phyloP scores from a whole-genome alignment of 306 rosid genomes.

The Prunus fruticosa region DNA sequence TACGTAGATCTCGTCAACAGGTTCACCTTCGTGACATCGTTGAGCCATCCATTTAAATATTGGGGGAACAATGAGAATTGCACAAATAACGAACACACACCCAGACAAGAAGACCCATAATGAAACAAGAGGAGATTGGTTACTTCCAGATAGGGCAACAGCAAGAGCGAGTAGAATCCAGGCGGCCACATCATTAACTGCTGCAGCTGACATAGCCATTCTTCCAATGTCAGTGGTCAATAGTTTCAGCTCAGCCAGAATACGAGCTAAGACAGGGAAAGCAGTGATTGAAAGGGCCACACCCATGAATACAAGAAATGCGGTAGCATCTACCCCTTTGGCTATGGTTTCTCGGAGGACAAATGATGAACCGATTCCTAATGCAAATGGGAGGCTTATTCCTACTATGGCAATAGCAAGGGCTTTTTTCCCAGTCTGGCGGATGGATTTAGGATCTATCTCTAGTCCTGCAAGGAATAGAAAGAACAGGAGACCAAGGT shows the following conservation, averaged over 20 bases:
- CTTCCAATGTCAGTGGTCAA: slow-evolving; percentile 75
- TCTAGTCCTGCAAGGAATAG: slow-evolving; percentile 77
- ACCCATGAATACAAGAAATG: slow-evolving; percentile 86
- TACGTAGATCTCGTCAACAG: slow-evolving; percentile 60
- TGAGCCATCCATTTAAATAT: slow-evolving; percentile 60
- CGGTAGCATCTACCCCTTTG: slow-evolving; percentile 45
- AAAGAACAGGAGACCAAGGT: slow-evolving; percentile 80
- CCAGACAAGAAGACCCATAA: slow-evolving; percentile 80
- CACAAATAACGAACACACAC: slow-evolving; percentile 46
- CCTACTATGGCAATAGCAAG: slow-evolving; percentile 75
- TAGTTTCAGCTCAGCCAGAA: slow-evolving; percentile 84
- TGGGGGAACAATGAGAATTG: slow-evolving; percentile 45
- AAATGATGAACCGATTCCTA: slow-evolving; percentile 80
- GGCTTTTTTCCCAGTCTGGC: slow-evolving; percentile 60
- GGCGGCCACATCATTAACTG: slow-evolving; percentile 85
- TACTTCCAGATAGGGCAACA: slow-evolving; percentile 62
- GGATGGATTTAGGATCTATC: slow-evolving; percentile 62
- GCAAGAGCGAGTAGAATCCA: slow-evolving; percentile 95
- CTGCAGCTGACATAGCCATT: slow-evolving; percentile 94
- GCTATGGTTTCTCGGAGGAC: slow-evolving; percentile 58
- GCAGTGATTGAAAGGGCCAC: slow-evolving; percentile 91
- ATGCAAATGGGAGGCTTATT: slow-evolving; percentile 65
- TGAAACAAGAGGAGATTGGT: slow-evolving; percentile 57
- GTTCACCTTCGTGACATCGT: slow-evolving; percentile 71
- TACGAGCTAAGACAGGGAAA: slow-evolving; percentile 87